Percentiles rank a stretch among this genome's conserved stretches.
Evolutionary conservation across 805 yeast species (phyloP).

Genomic region (Ogataea neopini): DNA sequence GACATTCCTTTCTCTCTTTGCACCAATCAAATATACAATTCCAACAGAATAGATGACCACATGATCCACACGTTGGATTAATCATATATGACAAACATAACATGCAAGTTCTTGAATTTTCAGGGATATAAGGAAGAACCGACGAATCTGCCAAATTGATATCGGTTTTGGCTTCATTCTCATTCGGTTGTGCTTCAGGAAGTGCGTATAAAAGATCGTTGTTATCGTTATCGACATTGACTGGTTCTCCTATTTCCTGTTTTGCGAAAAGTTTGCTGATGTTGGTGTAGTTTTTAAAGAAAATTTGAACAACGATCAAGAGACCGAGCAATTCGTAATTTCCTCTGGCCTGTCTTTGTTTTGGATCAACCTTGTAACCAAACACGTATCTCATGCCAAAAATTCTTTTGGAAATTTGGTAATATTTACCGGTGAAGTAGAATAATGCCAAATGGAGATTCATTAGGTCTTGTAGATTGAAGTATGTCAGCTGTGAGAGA

Average conservation of each 20-base stretch:
- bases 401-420: slow-evolving; percentile 71
- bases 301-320: slow-evolving; percentile 53
- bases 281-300: slow-evolving; percentile 44
- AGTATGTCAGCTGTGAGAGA: slow-evolving; percentile 39
- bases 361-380: slow-evolving; percentile 57
- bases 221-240: slow-evolving; percentile 5
- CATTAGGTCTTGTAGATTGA: slow-evolving; percentile 51
- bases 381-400: slow-evolving; percentile 79
- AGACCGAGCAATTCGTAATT: slow-evolving; percentile 78
- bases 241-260: slow-evolving; percentile 1
- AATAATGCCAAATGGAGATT: slow-evolving; percentile 79
- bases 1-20: slow-evolving; percentile 85
- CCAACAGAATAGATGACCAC: slow-evolving; percentile 97
- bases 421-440: slow-evolving; percentile 81
- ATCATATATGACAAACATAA: slow-evolving; percentile 79
- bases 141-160: slow-evolving; percentile 59
- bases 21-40: slow-evolving; percentile 87
- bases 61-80: slow-evolving; percentile 80
- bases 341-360: slow-evolving; percentile 43
- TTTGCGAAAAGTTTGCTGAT: slow-evolving; percentile 23
- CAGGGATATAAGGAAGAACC: slow-evolving; percentile 67
- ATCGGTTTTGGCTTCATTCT: slow-evolving; percentile 21
- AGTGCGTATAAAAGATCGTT: slow-evolving; percentile 22
- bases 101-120: slow-evolving; percentile 73
- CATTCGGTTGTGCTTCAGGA: slow-evolving; percentile 15